Conservation (phyloP, 2,329 filamentous ascomycete species). For the Microcyclosporella mali region DNA sequence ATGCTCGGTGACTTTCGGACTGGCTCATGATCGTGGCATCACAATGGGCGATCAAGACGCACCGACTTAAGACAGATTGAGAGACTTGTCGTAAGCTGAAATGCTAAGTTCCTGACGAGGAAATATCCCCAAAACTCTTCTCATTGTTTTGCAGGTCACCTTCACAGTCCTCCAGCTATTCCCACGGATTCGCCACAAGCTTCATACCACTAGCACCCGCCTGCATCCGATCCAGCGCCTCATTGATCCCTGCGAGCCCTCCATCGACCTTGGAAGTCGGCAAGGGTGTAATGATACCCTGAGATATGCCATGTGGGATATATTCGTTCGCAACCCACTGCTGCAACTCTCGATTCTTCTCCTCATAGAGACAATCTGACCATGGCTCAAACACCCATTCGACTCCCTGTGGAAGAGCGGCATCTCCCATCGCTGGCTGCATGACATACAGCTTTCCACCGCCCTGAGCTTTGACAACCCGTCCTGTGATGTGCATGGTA, state of each 20-base stretch:
- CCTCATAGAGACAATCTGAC: background rate
- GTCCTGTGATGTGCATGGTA: background rate
- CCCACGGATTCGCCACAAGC: background rate
- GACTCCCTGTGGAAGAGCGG: background rate
- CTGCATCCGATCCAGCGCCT: background rate
- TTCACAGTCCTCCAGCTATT: too few species aligned
- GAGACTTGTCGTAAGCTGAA: too few species aligned
- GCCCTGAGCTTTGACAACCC: background rate
- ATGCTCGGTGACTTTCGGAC: too few species aligned
- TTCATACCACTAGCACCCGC: background rate
- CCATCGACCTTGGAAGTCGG: background rate
- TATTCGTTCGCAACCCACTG: background rate
- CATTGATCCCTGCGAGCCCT: background rate
- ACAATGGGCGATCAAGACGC: too few species aligned
- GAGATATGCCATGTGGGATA: background rate
- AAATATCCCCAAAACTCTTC: too few species aligned
- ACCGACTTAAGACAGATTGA: too few species aligned
- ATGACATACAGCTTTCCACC: background rate
- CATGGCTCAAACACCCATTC: background rate
- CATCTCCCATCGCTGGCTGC: background rate
- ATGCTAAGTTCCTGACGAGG: too few species aligned
- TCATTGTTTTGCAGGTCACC: too few species aligned
- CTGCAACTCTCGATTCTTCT: background rate
- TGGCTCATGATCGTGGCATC: too few species aligned
- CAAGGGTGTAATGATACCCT: background rate